These are phyloP conservation scores for Colletotrichum viniferum DNA, from an alignment of 2,329 filamentous ascomycete genomes.

Conservation along the genomic window DNA sequence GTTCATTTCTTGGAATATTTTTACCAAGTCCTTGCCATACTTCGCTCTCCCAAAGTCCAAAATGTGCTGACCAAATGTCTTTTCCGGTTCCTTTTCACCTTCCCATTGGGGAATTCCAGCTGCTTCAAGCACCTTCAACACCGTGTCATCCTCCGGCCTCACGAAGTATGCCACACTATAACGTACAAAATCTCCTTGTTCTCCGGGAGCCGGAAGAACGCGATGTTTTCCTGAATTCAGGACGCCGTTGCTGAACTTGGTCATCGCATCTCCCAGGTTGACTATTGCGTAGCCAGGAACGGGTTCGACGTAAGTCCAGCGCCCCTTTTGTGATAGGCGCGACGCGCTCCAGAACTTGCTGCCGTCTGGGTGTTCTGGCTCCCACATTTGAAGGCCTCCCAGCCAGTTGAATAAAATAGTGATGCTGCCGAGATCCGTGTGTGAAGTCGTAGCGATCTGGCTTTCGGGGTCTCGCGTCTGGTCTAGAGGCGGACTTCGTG, in stretches of 20 bases:
- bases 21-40: neutral
- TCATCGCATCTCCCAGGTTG: neutral
- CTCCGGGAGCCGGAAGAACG: neutral
- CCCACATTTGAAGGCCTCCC: neutral
- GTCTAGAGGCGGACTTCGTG: neutral
- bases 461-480: neutral
- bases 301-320: neutral
- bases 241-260: neutral
- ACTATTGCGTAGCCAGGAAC: neutral
- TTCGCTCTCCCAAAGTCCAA: neutral
- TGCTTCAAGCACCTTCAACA: neutral
- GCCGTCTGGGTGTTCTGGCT: neutral
- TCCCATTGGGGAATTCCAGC: neutral
- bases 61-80: neutral
- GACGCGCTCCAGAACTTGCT: neutral
- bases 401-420: neutral
- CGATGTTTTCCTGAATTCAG: neutral
- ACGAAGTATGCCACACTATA: neutral
- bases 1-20: neutral
- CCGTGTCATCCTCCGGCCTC: neutral
- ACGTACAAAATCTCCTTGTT: neutral
- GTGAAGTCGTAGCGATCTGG: neutral
- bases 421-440: neutral
- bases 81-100: neutral
- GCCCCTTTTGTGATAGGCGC: neutral